These are phyloP conservation scores for Solanum rostratum DNA, from an alignment of 257 asterid genomes.

Conservation along the genomic window DNA sequence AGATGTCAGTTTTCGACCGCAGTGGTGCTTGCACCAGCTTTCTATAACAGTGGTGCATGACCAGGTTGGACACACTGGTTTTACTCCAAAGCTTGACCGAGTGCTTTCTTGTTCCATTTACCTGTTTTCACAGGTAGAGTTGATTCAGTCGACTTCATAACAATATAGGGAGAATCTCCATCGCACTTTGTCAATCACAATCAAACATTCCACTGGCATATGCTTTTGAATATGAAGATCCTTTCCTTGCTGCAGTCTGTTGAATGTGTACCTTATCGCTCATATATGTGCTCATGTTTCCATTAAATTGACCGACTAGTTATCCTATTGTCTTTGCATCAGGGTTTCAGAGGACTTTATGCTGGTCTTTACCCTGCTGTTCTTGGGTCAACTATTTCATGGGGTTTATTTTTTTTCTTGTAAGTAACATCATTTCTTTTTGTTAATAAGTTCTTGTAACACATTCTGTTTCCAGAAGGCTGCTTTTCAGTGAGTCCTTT, in stretches of 20 bases:
- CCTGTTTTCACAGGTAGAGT: not conserved
- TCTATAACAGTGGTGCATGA: not conserved
- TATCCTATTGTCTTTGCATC: constrained; percentile 11
- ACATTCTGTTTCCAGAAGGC: not conserved
- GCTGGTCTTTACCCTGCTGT: constrained; percentile 96
- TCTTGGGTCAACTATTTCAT: constrained; percentile 93
- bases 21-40: not conserved
- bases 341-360: constrained; percentile 90
- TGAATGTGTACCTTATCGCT: not conserved
- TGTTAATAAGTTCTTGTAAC: not conserved
- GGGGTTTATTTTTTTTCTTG: constrained; percentile 96
- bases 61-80: not conserved
- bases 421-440: constrained; percentile 21
- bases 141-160: not conserved
- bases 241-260: not conserved
- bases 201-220: not conserved
- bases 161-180: not conserved
- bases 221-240: not conserved
- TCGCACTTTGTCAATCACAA: not conserved
- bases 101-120: not conserved
- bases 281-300: not conserved
- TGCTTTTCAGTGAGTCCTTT: not conserved
- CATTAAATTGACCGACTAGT: not conserved
- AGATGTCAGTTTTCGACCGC: not conserved
- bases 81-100: not conserved